Evolutionary conservation across 2,329 filamentous ascomycete species (phyloP).

Genomic region (Colletotrichum tanaceti): DNA sequence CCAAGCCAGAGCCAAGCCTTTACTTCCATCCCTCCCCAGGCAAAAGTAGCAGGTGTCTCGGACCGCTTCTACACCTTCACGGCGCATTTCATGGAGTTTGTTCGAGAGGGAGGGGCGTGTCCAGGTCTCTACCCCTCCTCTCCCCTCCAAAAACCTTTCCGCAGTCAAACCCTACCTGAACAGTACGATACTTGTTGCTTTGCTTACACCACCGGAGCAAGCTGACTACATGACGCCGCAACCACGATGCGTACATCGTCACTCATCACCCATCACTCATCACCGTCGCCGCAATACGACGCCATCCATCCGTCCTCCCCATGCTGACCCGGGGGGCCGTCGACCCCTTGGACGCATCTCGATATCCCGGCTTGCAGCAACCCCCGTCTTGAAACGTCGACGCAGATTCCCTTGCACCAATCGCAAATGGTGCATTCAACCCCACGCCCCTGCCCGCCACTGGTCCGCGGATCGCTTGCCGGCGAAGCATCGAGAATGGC

Average conservation of each 20-base stretch:
- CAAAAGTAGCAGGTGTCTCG: constrained; percentile 5
- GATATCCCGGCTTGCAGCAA: constrained; percentile 34
- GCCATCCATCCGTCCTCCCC: constrained; percentile 33
- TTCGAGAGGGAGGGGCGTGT: neutral
- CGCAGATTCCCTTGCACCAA: constrained; percentile 30
- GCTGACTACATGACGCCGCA: constrained; percentile 8
- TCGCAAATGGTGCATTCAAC: constrained; percentile 28
- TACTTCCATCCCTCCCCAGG: too few species aligned
- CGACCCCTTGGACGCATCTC: constrained; percentile 31
- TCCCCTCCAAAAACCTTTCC: neutral
- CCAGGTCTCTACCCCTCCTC: neutral
- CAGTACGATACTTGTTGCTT: too few species aligned
- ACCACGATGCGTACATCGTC: neutral
- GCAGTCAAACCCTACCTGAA: neutral
- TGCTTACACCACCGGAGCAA: neutral
- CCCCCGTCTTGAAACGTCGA: constrained; percentile 39
- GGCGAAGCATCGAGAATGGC: constrained; percentile 14
- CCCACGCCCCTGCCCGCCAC: constrained; percentile 8
- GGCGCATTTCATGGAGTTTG: neutral
- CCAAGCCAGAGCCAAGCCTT: neutral
- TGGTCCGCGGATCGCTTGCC: constrained; percentile 14
- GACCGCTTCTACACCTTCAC: constrained; percentile 18
- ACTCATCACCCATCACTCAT: neutral
- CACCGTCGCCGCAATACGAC: constrained; percentile 24
- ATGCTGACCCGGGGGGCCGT: constrained; percentile 19